Evolutionary conservation across 129 eudicot species (phyloP).

Genomic region (Lactuca saligna): DNA sequence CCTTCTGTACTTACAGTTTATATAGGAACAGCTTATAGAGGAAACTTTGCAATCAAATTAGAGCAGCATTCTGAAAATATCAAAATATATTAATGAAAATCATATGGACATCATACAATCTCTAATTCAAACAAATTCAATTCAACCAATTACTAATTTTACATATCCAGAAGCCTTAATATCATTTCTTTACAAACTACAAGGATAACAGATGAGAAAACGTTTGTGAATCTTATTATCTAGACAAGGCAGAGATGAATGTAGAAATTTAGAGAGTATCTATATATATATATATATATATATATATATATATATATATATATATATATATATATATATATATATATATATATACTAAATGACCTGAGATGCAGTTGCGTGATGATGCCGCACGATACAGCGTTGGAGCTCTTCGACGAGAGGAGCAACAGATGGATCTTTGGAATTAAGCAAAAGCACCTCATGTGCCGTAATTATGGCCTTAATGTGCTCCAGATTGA

Average conservation of each 20-base stretch:
- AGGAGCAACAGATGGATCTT: constrained; percentile 69
- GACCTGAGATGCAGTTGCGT: constrained; percentile 56
- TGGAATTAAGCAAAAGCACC: constrained; percentile 59
- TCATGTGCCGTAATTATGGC: constrained; percentile 72
- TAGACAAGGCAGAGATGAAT: background rate
- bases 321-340: too few relatives aligned
- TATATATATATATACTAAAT: background rate
- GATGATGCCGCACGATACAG: constrained; percentile 47
- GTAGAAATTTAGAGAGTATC: background rate
- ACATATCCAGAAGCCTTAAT: background rate
- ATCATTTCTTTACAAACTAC: too few relatives aligned
- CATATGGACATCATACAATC: background rate
- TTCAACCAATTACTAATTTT: background rate
- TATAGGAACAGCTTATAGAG: too few relatives aligned
- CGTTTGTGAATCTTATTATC: too few relatives aligned
- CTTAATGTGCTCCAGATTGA: background rate
- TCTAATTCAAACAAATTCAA: background rate
- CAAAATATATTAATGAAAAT: too few relatives aligned
- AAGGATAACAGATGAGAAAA: too few relatives aligned
- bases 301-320: too few relatives aligned
- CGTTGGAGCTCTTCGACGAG: constrained; percentile 67
- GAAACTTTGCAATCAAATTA: too few relatives aligned
- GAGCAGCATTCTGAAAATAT: background rate
- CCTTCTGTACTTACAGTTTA: too few relatives aligned
- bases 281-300: too few relatives aligned